Base-by-base conservation (phyloP, 1,284 basidiomycete genomes). In the Lentinula novae-zelandiae region DNA sequence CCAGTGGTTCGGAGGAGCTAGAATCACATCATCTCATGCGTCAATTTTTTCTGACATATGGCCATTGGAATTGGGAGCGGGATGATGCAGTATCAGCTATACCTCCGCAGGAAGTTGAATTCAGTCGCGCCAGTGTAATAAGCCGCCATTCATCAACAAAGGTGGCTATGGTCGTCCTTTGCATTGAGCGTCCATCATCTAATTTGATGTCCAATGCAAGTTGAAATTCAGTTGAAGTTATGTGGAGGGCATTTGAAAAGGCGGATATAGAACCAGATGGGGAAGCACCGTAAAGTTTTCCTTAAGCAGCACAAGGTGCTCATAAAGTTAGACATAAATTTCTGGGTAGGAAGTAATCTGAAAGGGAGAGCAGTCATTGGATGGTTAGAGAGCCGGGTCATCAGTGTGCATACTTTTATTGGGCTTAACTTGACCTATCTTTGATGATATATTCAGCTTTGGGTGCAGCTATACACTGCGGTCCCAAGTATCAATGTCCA, bases 271-370 rank as follows among this genome's bases (percentile, higher is more conserved):
- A 31, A 22, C 57, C 54, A 17, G 49, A 49, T 17, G 57, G 54
- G 13, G 52, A 54, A 31, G 34, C 20, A 8, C 40, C 57, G 5
- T 48, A 66, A 53, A 4, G 46, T 22, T 3, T 68, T 68, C 53
- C 48, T 68, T n/a, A 49, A 52, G n/a, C 17, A 42, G 13, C 55
- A 63, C 56, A 52, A 64, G 20, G 17, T 52, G 13, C 67, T 64
- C 49, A 60, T 65, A 33, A 67, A 66, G 42, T 34, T 69, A 27
- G 67, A 69, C 36, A 38, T 69, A 5, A 40, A 58, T 22, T 64
- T 62, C 53, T 69, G 68, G 68, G 64, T 66, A 39, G 44, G 57
- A 27, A 65, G 60, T 57, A 62, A n/a, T n/a, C n/a, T 64, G 57
- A 57, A 58, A n/a, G 67, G 64, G 33, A 60, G 68, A 27, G 67